These are phyloP conservation scores for Penicillium italicum DNA, from an alignment of 2,329 filamentous ascomycete species.

Conservation along the genomic window DNA sequence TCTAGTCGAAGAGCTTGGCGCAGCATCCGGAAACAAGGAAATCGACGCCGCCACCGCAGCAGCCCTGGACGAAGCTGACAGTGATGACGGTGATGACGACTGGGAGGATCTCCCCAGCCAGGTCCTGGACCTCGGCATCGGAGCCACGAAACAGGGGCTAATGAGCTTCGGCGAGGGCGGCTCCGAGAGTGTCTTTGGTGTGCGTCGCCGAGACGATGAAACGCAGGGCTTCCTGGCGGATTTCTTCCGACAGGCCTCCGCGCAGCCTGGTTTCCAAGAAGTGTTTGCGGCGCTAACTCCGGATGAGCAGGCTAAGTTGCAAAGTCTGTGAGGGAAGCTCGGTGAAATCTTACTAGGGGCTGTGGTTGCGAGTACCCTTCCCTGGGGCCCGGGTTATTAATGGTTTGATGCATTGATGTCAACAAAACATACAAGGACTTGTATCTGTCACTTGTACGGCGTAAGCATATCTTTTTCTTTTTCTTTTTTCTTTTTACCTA, in stretches of 20 bases:
- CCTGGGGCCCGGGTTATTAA: background rate
- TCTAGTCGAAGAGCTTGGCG: conserved; percentile 83
- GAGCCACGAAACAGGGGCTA: conserved; percentile 66
- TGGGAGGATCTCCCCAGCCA: conserved; percentile 84
- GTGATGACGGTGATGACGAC: conserved; percentile 71
- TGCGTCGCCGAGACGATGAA: conserved; percentile 77
- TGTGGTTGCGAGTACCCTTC: background rate
- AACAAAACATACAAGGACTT: background rate
- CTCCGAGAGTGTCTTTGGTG: conserved; percentile 46
- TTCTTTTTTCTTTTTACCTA: background rate
- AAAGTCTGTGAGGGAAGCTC: conserved; percentile 25
- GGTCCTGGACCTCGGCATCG: conserved; percentile 72
- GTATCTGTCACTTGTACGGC: background rate
- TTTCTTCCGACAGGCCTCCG: conserved; percentile 65
- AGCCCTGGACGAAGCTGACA: conserved; percentile 58
- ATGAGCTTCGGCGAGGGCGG: conserved; percentile 66
- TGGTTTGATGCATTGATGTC: conserved; percentile 4
- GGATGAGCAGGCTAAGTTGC: conserved; percentile 47
- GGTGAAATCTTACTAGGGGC: background rate
- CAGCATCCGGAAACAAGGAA: conserved; percentile 62
- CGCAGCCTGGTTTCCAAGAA: conserved; percentile 54
- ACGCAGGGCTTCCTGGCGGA: conserved; percentile 79
- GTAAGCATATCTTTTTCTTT: background rate
- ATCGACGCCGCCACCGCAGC: conserved; percentile 56
- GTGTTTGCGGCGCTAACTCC: conserved; percentile 53